phyloP scores from a whole-genome alignment of 1,284 basidiomycete species.

The Porodaedalea pini region DNA sequence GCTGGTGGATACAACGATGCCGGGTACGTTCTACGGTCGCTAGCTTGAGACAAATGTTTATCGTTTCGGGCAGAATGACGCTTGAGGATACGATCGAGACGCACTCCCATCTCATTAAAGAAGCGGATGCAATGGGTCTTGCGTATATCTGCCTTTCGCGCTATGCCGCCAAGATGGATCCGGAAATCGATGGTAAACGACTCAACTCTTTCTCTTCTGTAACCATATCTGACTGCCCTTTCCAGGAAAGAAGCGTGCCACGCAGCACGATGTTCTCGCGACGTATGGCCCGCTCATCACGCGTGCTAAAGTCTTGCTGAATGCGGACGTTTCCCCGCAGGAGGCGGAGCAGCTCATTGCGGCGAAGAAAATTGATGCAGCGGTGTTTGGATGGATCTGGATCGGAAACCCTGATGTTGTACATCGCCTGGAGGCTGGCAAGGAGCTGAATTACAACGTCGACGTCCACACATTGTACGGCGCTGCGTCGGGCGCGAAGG shows the following conservation, averaged over 20 bases:
- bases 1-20: conserved; percentile 46
- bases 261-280: conserved; percentile 28
- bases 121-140: conserved; percentile 37
- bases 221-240: conserved; percentile 6
- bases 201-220: conserved; percentile 10
- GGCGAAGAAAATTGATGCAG: conserved; percentile 23
- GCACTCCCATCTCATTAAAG: conserved; percentile 36
- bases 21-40: conserved; percentile 28
- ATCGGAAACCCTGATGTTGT: conserved; percentile 29
- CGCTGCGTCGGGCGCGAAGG: conserved; percentile 13
- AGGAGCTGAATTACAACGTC: conserved; percentile 20
- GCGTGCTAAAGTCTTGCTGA: conserved; percentile 25
- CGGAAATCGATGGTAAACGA: conserved; percentile 32
- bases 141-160: conserved; percentile 37
- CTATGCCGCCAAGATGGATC: conserved; percentile 29
- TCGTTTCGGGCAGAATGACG: conserved; percentile 34
- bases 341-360: conserved; percentile 26
- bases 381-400: conserved; percentile 27
- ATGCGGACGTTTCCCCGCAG: conserved; percentile 25
- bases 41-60: neutral
- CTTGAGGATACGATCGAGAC: conserved; percentile 41
- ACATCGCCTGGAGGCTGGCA: conserved; percentile 24
- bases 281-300: conserved; percentile 37
- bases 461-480: conserved; percentile 21
- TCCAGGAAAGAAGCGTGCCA: conserved; percentile 25